Base-by-base conservation (phyloP, 2,329 filamentous ascomycete genomes). In the Tolypocladium pustulatum region DNA sequence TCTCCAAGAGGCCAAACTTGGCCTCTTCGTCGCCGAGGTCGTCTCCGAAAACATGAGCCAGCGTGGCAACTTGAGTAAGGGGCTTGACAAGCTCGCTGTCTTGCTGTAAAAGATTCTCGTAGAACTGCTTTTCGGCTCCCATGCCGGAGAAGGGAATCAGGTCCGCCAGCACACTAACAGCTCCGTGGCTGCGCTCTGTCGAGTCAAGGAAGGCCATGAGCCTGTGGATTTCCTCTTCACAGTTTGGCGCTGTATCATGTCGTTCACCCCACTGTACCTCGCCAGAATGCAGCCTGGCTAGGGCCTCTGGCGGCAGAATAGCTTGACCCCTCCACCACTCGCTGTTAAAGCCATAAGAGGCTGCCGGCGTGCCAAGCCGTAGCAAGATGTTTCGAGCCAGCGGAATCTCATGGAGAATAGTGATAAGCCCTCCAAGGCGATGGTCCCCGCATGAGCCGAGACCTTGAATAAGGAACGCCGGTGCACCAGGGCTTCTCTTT, bases 291-390 rank as follows among this genome's bases (percentile, higher is more conserved):
- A 72, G 67, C 55, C 67, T 69, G 6, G 68, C 66, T 5, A 76
- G 66, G 32, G 71, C 66, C 12, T 75, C 71, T 2, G 72, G 70
- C 37, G 70, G 70, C 5, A 76, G 62, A 41, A 86, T 85, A 10
- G 74, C 67, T 54, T 78, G 73, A 4, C 84, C 84, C 61, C 76
- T 79, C 84, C 84, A 87, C 84, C 84, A 87, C 60, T 82, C 78
- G 15, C 72, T 72, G 62, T 82, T 76, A 62, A 79, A 75, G 1
- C 83, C 83, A 61, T 86, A 87, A 38, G 72, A 76, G 1, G 71
- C 64, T 2, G 76, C 71, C 6, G 75, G 68, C 4, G 66, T 57
- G 1, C 77, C 77, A 12, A 69, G 72, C 30, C 71, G 67, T 3
- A 87, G 73, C 15, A 87, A 71, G 3, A 79, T 71, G 62, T 86